Base-by-base conservation (phyloP, 176 grass and related monocot genomes). In the Zizania latifolia region DNA sequence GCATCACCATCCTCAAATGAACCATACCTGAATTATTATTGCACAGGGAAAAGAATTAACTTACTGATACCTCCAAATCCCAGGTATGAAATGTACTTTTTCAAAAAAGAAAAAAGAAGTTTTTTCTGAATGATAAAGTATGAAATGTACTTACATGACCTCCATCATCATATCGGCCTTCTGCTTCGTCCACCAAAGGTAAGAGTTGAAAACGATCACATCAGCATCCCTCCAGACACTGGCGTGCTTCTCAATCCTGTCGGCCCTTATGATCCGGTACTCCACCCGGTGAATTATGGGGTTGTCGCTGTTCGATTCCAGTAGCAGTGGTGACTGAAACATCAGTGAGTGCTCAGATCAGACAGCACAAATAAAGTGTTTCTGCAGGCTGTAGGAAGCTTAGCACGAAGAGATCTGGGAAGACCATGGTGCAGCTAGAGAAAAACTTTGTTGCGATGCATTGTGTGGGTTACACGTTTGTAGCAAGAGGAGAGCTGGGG, bases 111-210 rank as follows among this genome's bases (percentile, higher is more conserved):
- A n/a, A n/a, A n/a, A n/a, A n/a, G n/a, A n/a, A n/a, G n/a, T n/a
- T n/a, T n/a, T n/a, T n/a, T n/a, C n/a, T n/a, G n/a, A n/a, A n/a
- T n/a, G n/a, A n/a, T n/a, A n/a, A n/a, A n/a, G n/a, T n/a, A n/a
- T n/a, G n/a, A n/a, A n/a, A n/a, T n/a, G n/a, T n/a, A n/a, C 90
- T 97, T 83, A 97, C 93, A 82, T 81, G 36, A 94, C 82, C 50
- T 94, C 92, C 91, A 99, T 90, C 85, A 31, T 94, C 84, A 88
- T 94, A 71, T 84, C 84, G 2, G 81, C 26, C 50, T 21, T 87
- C 61, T 87, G 95, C 74, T 99, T 90, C 65, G 88, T 94, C 95
- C 95, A 99, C 95, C 95, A 99, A 1, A 94, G 78, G 82, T 97
- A 97, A 36, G 93, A 86, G 70, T 97, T 97, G 82, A 97, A 97